Evolutionary conservation across 2,329 filamentous ascomycete species (phyloP), one percentile per base, ranked within the genome.

Genomic region (Talaromyces sp.): DNA sequence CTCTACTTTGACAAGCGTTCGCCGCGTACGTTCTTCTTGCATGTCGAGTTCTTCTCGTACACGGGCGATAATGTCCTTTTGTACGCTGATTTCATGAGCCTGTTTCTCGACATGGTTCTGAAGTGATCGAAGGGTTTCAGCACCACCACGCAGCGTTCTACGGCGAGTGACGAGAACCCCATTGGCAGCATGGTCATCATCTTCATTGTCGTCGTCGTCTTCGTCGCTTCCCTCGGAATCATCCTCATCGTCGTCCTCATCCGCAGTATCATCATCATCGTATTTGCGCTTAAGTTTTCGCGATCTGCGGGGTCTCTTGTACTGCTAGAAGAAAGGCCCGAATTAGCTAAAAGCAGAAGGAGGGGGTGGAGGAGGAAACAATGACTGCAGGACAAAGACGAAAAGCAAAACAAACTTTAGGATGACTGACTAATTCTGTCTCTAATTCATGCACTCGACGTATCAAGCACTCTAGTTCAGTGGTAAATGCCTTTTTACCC

Each of bases 21-120:
- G 87, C 77, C 93, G 90, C 75, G 96, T 92, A 68, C 93, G 86
- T 73, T 90, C 88, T 77, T 95, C 92, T 75, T 97, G 92, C 78
- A 93, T 87, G 65, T 91, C 85, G 61, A 98, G 85, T 78, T 96
- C 92, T 66, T 91, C 89, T 73, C 92, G 93, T 69, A 97, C 91
- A 73, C 89, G 90, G 66, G 90, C 89, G 68, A 97, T 90, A 79
- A 95, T 91, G 71, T 93, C 88, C 71, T 91, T 90, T 78, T 97
- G 93, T 72, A 86, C 91, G 78, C 92, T 89, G 72, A 97, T 93
- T 75, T 96, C 88, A 77, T 96, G 93, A 65, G 93, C 93, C 81
- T 98, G 93, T 76, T 93, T 92, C 75, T 96, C 91, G 68, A 98
- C 90, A 79, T 97, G 92, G 72, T 97, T 93, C 72, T 90, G 90